Conservation (phyloP, 1,284 basidiomycete genomes). For the Porodaedalea pini region DNA sequence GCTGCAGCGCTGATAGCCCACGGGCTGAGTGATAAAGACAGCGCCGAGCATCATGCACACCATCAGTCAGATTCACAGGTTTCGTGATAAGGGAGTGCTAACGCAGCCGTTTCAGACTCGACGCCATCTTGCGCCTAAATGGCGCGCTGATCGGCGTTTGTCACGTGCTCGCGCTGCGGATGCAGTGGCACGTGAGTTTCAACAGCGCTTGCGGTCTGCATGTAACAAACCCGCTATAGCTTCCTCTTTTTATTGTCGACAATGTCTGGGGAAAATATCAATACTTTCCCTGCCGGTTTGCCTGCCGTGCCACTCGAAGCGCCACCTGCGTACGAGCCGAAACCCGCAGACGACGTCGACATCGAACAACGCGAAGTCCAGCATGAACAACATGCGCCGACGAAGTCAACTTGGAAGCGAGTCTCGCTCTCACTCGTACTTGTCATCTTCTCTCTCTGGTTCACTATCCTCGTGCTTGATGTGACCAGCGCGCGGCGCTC, state of each 20-base stretch:
- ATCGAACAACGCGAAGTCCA: not conserved
- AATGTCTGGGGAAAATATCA: not conserved
- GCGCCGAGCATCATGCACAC: no score
- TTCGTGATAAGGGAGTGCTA: no score
- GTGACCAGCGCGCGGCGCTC: slow-evolving; percentile 18
- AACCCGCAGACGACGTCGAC: not conserved
- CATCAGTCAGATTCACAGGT: slow-evolving; percentile 3
- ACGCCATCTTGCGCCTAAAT: not conserved
- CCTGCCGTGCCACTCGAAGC: not conserved
- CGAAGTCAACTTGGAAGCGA: not conserved
- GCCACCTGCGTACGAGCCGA: not conserved
- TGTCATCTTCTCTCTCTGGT: not conserved
- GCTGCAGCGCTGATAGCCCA: not conserved
- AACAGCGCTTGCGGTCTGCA: not conserved
- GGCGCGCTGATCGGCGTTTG: not conserved
- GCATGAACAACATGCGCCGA: not conserved
- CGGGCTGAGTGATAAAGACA: not conserved
- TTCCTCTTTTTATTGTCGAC: not conserved
- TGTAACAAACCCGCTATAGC: not conserved
- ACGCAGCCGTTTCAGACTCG: not conserved
- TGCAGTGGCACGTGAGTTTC: not conserved
- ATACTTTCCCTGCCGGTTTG: no score
- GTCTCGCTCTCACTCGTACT: not conserved
- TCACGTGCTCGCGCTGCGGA: not conserved
- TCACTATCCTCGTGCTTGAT: not conserved